phyloP scores from a whole-genome alignment of 805 yeast species.

The Candida qinlingensis region DNA sequence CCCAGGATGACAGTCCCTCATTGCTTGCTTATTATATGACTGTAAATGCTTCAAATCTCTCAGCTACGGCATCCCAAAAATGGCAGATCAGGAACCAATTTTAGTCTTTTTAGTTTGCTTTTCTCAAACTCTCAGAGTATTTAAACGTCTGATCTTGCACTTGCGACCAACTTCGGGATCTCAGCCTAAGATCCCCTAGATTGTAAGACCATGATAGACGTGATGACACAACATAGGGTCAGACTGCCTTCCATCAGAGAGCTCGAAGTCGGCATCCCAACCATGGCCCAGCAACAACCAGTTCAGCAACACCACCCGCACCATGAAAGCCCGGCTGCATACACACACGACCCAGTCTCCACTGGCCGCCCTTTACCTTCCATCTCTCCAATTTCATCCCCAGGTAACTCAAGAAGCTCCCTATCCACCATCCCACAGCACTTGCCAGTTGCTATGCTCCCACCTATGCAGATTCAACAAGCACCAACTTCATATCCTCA shows the following conservation, averaged over 20 bases:
- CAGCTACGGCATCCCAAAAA: neutral
- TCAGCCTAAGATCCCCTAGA: neutral
- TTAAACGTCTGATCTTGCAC: neutral
- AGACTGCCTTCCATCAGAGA: conserved; percentile 10
- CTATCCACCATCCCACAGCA: neutral
- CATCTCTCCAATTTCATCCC: neutral
- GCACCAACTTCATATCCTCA: neutral
- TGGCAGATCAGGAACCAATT: neutral
- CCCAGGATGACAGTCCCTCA: too few relatives aligned
- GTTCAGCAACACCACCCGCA: neutral
- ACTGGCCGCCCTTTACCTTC: neutral
- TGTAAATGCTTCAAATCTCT: too few relatives aligned
- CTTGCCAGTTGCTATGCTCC: neutral
- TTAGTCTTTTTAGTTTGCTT: neutral
- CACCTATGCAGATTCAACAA: neutral
- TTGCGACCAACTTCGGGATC: neutral
- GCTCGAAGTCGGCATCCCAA: conserved; percentile 8
- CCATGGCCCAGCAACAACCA: neutral
- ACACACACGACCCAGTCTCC: neutral
- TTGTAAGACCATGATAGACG: neutral
- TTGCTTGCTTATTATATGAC: too few relatives aligned
- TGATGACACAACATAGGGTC: conserved; percentile 1
- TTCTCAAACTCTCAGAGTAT: neutral
- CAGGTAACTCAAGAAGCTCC: neutral
- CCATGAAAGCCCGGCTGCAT: too few relatives aligned